Base-by-base conservation (phyloP, 495 filamentous ascomycete genomes). In the Tuber microsphaerosporum region DNA sequence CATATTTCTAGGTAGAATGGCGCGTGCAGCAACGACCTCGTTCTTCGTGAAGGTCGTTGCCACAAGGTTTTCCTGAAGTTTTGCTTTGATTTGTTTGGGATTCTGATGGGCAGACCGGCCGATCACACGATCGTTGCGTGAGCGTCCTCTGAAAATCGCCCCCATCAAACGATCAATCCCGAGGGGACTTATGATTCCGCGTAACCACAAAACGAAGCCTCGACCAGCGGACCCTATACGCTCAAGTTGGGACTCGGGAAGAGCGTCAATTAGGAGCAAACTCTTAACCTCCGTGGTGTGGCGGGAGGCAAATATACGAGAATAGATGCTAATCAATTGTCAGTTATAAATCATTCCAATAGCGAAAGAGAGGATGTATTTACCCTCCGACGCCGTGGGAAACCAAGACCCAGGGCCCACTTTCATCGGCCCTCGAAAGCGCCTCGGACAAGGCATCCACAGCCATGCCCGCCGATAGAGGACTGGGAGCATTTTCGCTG, bases 11-110 rank as follows among this genome's bases (percentile, higher is more conserved):
- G 84, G 81, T 87, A 97, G 92, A 70, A 97, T 94, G 68, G 89
- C 89, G 48, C 90, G 85, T 69, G 93, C 92, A 56, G 89, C 90
- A 65, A 86, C 86, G 37, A 97, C 88, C 78, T 99, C 95, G 39
- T 91, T 92, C 77, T 89, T 90, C 26, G 93, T 93, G 72, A 97
- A 88, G 3, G 90, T 91, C 74, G 90, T 86, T 16, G 94, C 95
- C 31, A 97, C 93, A 1, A 97, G 85, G 74, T 91, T 94, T 85
- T 99, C 95, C 84, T 99, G 95, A 48, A 99, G 86, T 82, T 94
- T 93, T 7, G 93, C 91, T 80, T 93, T 95, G 82, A 97, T 90
- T 80, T 88, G 91, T 77, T 91, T 92, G 20, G 91, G 94, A 22
- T 86, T 88, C 83, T 96, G 92, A 78, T 94, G 91, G 0, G 93